Conservation (phyloP, 2,329 filamentous ascomycete species). For the Seiridium unicorne region DNA sequence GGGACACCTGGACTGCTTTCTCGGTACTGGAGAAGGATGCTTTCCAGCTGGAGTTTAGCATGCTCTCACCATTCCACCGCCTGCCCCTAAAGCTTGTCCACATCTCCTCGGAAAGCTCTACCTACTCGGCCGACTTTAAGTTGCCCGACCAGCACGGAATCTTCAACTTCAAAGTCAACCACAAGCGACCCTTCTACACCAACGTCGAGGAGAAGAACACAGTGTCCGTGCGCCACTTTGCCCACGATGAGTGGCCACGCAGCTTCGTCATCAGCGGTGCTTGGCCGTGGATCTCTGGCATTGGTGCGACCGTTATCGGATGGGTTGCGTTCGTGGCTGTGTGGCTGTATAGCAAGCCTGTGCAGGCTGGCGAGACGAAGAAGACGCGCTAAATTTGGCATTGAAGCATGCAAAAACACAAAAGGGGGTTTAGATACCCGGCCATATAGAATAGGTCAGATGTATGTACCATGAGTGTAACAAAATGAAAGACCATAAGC, state of each 20-base stretch:
- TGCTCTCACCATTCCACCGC: constrained; percentile 97
- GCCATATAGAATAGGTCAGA: background rate
- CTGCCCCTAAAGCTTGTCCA: constrained; percentile 63
- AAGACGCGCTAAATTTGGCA: constrained; percentile 42
- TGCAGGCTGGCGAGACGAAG: constrained; percentile 31
- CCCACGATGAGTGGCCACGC: constrained; percentile 93
- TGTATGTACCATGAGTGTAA: background rate
- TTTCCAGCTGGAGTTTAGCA: constrained; percentile 94
- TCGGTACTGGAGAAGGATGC: constrained; percentile 66
- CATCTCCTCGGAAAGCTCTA: constrained; percentile 64
- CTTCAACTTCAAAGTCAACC: constrained; percentile 97
- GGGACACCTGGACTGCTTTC: constrained; percentile 75
- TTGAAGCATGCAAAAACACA: background rate
- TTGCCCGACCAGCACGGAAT: constrained; percentile 97
- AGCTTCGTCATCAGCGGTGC: constrained; percentile 87
- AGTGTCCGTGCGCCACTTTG: constrained; percentile 93
- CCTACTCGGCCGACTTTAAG: constrained; percentile 74
- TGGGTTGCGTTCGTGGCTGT: constrained; percentile 83
- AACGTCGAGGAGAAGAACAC: constrained; percentile 91
- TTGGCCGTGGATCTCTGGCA: constrained; percentile 92
- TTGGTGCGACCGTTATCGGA: constrained; percentile 78
- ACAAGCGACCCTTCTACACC: constrained; percentile 90
- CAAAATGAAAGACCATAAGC: background rate
- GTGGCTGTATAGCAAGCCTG: constrained; percentile 74
- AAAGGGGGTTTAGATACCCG: background rate